phyloP scores from a whole-genome alignment of 257 asterid species.

The Craterostigma plantagineum region DNA sequence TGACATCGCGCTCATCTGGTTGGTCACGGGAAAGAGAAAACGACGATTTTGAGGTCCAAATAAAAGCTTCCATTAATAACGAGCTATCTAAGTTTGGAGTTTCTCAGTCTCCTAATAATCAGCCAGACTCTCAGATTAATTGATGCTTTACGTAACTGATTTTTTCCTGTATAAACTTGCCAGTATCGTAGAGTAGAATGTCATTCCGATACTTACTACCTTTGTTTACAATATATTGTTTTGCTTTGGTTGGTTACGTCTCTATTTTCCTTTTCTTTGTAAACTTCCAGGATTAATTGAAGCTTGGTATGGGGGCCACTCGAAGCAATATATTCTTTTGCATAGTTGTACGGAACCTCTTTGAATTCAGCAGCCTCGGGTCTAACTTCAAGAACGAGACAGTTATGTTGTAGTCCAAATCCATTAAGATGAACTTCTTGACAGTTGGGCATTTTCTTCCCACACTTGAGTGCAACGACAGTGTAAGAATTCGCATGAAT shows the following conservation, averaged over 20 bases:
- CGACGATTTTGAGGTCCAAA: slow-evolving; percentile 45
- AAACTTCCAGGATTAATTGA: slow-evolving; percentile 15
- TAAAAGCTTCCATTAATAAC: slow-evolving; percentile 13
- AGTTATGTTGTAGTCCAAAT: too few species aligned
- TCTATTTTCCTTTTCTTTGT: neutral
- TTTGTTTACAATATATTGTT: neutral
- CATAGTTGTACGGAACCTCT: too few species aligned
- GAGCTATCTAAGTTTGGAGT: slow-evolving; percentile 36
- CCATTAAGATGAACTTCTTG: too few species aligned
- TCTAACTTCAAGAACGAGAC: too few species aligned
- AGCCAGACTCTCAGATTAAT: slow-evolving; percentile 15
- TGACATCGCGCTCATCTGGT: slow-evolving; percentile 18
- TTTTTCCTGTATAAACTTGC: too few species aligned
- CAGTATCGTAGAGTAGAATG: too few species aligned
- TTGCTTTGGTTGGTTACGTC: neutral
- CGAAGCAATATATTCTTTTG: too few species aligned
- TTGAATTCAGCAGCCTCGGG: too few species aligned
- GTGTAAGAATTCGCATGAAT: too few species aligned
- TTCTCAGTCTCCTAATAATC: slow-evolving; percentile 26
- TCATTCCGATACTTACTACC: neutral
- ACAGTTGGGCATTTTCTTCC: too few species aligned
- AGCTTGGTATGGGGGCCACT: too few species aligned
- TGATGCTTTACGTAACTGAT: neutral
- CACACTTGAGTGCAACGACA: too few species aligned
- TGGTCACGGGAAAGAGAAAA: slow-evolving; percentile 22